These are phyloP conservation scores for Beauveria sp. DNA, from an alignment of 2,329 filamentous ascomycete genomes.

Conservation along the genomic window DNA sequence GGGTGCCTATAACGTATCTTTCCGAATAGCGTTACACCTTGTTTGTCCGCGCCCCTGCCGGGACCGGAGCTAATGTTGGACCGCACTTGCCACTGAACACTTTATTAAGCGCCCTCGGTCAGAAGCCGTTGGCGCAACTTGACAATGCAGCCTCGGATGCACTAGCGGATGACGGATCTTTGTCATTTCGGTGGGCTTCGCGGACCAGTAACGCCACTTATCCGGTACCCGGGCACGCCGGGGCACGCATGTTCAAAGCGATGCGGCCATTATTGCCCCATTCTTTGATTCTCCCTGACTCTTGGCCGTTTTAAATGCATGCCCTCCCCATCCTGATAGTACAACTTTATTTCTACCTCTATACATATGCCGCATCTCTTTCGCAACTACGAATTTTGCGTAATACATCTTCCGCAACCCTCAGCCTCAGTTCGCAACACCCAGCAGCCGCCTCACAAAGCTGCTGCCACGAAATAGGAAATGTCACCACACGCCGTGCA, in stretches of 20 bases:
- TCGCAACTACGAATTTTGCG: too few species aligned
- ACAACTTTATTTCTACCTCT: not conserved
- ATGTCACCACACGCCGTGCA: slow-evolving; percentile 38
- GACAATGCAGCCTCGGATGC: not conserved
- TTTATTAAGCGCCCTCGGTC: not conserved
- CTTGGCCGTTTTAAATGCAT: not conserved
- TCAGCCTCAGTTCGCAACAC: not conserved
- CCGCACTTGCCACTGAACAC: too few species aligned
- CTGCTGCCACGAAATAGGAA: not conserved
- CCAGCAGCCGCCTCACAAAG: not conserved
- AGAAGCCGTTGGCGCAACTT: not conserved
- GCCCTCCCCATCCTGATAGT: not conserved
- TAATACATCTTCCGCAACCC: too few species aligned
- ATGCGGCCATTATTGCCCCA: not conserved
- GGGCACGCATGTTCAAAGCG: not conserved
- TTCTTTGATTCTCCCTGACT: not conserved
- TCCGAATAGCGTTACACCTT: too few species aligned
- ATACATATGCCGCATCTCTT: too few species aligned
- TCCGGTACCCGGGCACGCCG: not conserved
- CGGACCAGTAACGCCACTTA: not conserved
- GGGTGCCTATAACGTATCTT: too few species aligned
- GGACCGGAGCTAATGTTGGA: too few species aligned
- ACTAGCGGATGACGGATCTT: slow-evolving; percentile 10
- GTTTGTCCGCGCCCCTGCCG: too few species aligned
- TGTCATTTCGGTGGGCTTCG: not conserved